These are phyloP conservation scores for Ophiostoma australiae DNA, from an alignment of 2,329 filamentous ascomycete genomes.

Conservation along the genomic window DNA sequence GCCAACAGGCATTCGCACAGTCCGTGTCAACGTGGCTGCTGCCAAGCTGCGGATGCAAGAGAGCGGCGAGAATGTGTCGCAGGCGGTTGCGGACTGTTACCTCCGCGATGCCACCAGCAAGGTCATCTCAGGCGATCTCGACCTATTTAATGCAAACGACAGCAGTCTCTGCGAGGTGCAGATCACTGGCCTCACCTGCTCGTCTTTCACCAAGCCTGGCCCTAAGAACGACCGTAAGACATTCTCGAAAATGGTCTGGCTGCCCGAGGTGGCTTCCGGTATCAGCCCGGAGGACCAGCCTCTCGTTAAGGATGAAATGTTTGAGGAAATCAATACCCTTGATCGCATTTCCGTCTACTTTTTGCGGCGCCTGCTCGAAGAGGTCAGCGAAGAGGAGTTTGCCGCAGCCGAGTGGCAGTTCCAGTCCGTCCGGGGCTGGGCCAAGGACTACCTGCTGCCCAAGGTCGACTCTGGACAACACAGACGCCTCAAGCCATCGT, in stretches of 20 bases:
- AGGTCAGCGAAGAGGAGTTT: conserved; percentile 20
- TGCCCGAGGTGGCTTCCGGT: conserved; percentile 20
- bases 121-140: conserved; percentile 24
- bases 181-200: conserved; percentile 23
- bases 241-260: conserved; percentile 24
- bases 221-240: conserved; percentile 23
- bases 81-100: conserved; percentile 24
- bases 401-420: conserved; percentile 23
- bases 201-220: conserved; percentile 25
- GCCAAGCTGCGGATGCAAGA: conserved; percentile 14
- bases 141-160: conserved; percentile 21
- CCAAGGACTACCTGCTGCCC: conserved; percentile 22
- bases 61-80: not conserved
- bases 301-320: conserved; percentile 12
- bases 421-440: conserved; percentile 19
- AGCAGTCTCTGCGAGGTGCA: conserved; percentile 23
- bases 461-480: conserved; percentile 22
- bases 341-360: conserved; percentile 23
- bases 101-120: conserved; percentile 25
- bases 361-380: conserved; percentile 19
- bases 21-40: conserved; percentile 23
- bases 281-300: conserved; percentile 20
- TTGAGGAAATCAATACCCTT: conserved; percentile 17
- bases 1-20: conserved; percentile 31
- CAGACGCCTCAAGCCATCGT: conserved; percentile 20